Conservation (phyloP, 2,329 filamentous ascomycete genomes). For the Hypocrella siamensis region DNA sequence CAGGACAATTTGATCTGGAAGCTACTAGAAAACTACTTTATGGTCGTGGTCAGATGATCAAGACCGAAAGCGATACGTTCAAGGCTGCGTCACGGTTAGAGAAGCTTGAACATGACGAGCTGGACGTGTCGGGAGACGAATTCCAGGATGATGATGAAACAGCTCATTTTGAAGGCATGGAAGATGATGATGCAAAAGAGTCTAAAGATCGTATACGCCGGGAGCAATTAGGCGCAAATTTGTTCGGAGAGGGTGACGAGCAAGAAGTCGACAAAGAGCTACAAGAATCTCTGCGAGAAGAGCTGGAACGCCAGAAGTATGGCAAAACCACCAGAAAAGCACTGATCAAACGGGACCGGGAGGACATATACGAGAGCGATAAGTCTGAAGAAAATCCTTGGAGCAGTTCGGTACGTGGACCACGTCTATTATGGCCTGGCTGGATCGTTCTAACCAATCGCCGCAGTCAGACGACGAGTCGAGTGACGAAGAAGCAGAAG, state of each 20-base stretch:
- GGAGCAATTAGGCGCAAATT: conserved; percentile 73
- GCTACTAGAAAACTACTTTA: conserved; percentile 37
- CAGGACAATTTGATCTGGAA: conserved; percentile 41
- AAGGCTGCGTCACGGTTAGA: conserved; percentile 44
- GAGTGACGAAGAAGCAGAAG: conserved; percentile 17
- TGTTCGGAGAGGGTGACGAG: conserved; percentile 59
- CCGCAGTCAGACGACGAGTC: conserved; percentile 33
- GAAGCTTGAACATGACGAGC: conserved; percentile 54
- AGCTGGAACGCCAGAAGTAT: conserved; percentile 50
- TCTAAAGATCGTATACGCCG: conserved; percentile 58
- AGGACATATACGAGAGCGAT: conserved; percentile 71
- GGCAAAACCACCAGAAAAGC: conserved; percentile 70
- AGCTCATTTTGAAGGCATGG: conserved; percentile 56
- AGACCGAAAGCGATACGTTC: conserved; percentile 52
- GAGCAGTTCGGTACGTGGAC: conserved; percentile 19
- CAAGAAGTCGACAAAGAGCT: conserved; percentile 59
- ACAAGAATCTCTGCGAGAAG: conserved; percentile 52
- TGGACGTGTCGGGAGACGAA: conserved; percentile 52
- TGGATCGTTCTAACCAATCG: conserved; percentile 7
- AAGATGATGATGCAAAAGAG: conserved; percentile 67
- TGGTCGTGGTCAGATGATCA: conserved; percentile 41
- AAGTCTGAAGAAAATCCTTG: conserved; percentile 27
- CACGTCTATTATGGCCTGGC: not conserved
- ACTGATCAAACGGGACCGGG: conserved; percentile 71
- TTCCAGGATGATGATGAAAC: conserved; percentile 86